These are phyloP conservation scores for Platanthera guangdongensis DNA, from an alignment of 106 monocot species.

Conservation along the genomic window DNA sequence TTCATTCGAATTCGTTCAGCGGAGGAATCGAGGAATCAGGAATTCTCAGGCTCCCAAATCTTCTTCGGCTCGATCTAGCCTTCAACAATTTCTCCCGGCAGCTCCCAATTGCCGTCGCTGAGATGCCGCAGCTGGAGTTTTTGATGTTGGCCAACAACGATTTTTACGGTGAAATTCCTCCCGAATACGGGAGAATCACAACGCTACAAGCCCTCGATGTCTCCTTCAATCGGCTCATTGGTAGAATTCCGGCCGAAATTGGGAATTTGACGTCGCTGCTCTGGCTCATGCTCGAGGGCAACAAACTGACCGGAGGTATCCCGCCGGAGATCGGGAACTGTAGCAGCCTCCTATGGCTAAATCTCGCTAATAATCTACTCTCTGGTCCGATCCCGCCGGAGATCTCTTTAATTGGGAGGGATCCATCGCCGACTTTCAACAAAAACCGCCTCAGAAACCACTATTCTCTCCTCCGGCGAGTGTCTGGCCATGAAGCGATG, in stretches of 20 bases:
- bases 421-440: conserved; percentile 58
- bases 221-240: conserved; percentile 58
- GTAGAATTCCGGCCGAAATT: conserved; percentile 43
- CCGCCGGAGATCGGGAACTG: conserved; percentile 81
- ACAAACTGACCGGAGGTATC: conserved; percentile 49
- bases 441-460: conserved; percentile 19
- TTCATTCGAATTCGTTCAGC: conserved; percentile 51
- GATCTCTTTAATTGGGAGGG: conserved; percentile 40
- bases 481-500: conserved; percentile 66
- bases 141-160: conserved; percentile 50
- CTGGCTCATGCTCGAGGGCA: conserved; percentile 73
- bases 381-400: conserved; percentile 48
- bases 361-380: conserved; percentile 62
- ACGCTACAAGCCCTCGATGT: conserved; percentile 62
- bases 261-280: conserved; percentile 65
- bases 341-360: conserved; percentile 68
- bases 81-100: conserved; percentile 58
- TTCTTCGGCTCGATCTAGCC: conserved; percentile 52
- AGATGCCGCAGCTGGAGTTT: conserved; percentile 39
- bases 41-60: conserved; percentile 34
- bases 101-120: conserved; percentile 29
- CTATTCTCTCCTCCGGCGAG: conserved; percentile 42
- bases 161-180: conserved; percentile 56
- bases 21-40: conserved; percentile 55
- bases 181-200: conserved; percentile 32